Evolutionary conservation across 164 flowering plant genomes (phyloP).

Genomic region (Vitis riparia): DNA sequence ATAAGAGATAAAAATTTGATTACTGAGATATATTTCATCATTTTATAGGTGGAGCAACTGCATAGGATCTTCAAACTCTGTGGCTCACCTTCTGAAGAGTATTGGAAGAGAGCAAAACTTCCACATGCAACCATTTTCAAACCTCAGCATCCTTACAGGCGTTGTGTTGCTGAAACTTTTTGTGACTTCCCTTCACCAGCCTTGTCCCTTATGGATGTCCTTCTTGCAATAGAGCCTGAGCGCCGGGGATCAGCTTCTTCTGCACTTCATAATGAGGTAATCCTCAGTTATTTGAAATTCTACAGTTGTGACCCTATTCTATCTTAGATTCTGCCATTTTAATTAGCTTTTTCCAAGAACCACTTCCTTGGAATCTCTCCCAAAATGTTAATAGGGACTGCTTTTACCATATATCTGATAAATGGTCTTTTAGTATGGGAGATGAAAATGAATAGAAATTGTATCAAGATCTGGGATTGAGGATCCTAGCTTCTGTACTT

Average conservation of each 20-base stretch:
- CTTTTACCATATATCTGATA: too few relatives aligned
- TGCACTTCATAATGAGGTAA: constrained; percentile 78
- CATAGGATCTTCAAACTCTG: constrained; percentile 95
- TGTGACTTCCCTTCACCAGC: constrained; percentile 73
- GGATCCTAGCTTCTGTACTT: too few relatives aligned
- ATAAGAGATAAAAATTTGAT: neutral
- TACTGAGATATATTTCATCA: neutral
- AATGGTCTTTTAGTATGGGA: too few relatives aligned
- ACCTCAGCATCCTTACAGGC: constrained; percentile 78
- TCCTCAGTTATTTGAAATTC: neutral
- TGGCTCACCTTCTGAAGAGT: constrained; percentile 90
- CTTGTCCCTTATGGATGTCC: constrained; percentile 68
- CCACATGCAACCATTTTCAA: constrained; percentile 85
- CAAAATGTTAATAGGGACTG: too few relatives aligned
- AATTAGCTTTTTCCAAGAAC: too few relatives aligned
- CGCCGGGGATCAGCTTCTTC: constrained; percentile 68
- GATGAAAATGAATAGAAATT: too few relatives aligned
- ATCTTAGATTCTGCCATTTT: too few relatives aligned
- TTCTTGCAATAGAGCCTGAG: constrained; percentile 80
- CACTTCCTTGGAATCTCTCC: too few relatives aligned
- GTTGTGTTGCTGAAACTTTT: constrained; percentile 68
- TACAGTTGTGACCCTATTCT: neutral
- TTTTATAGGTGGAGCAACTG: constrained; percentile 75
- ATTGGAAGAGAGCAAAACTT: constrained; percentile 76
- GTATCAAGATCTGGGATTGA: too few relatives aligned